Percentiles rank a stretch among this genome's conserved stretches.
Evolutionary conservation across 1,284 basidiomycete genomes (phyloP).

Genomic region (Blastosporella zonata): DNA sequence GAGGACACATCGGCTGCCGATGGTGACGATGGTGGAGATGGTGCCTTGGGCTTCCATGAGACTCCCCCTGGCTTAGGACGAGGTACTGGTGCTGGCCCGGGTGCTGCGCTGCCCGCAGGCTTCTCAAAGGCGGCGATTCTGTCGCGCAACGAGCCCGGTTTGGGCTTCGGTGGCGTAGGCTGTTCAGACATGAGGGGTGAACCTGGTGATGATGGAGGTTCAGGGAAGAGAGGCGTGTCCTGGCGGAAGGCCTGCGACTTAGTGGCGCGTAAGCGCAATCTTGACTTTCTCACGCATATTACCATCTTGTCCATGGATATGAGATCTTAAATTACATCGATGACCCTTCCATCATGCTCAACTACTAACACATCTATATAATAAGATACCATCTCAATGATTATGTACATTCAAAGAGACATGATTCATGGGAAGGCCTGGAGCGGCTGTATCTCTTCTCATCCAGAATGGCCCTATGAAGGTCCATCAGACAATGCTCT

Average conservation of each 20-base stretch:
- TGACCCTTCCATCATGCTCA: too few species aligned
- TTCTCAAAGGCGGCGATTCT: conserved; percentile 83
- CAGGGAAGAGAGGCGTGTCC: conserved; percentile 7
- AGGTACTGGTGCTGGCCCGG: conserved; percentile 49
- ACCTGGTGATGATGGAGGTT: conserved; percentile 15
- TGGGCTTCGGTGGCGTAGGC: conserved; percentile 40
- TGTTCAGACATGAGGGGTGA: conserved; percentile 37
- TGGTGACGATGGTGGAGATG: conserved; percentile 47
- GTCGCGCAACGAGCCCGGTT: conserved; percentile 74
- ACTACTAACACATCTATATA: background rate
- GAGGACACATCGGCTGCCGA: conserved; percentile 15
- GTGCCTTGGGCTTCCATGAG: conserved; percentile 63
- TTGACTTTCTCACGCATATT: conserved; percentile 7
- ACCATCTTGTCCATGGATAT: background rate
- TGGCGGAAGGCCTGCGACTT: background rate
- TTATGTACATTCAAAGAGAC: conserved; percentile 10
- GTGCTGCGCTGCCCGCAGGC: conserved; percentile 36
- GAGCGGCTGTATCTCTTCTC: conserved; percentile 18
- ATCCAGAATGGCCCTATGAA: conserved; percentile 35
- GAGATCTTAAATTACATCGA: too few species aligned
- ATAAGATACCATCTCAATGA: background rate
- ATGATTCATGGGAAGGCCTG: conserved; percentile 17
- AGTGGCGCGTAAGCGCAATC: background rate
- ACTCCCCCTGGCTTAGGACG: conserved; percentile 71
- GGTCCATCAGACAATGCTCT: background rate